Evolutionary conservation across 75 land plant species (phyloP).

Genomic region (Chamaecyparis obtusa): DNA sequence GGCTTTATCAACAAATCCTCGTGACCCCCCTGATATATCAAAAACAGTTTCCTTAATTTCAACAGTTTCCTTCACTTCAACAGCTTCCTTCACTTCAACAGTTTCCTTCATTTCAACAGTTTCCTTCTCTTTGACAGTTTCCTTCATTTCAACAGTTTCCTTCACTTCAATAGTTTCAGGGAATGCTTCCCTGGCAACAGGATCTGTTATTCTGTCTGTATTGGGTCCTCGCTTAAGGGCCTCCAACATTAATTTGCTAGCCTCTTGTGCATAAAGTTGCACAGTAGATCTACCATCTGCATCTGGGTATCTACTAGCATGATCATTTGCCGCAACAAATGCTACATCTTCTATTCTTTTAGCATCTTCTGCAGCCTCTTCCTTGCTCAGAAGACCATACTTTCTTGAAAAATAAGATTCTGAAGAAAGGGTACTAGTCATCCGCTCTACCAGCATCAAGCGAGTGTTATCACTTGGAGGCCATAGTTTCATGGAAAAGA

Average conservation of each 20-base stretch:
- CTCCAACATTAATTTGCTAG: constrained; percentile 82
- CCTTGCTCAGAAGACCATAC: constrained; percentile 58
- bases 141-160: constrained; percentile 18
- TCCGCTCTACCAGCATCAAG: constrained; percentile 55
- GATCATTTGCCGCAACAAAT: constrained; percentile 58
- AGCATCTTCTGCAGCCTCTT: constrained; percentile 68
- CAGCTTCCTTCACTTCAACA: constrained; percentile 4
- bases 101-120: constrained; percentile 12
- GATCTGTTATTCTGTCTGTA: not conserved
- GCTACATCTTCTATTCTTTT: constrained; percentile 61
- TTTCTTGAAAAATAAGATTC: constrained; percentile 64
- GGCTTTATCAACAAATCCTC: constrained; percentile 74
- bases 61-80: not conserved
- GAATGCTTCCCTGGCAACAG: not conserved
- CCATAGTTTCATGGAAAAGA: constrained; percentile 70
- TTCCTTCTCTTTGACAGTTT: not conserved
- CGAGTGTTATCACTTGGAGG: constrained; percentile 79
- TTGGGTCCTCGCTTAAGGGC: constrained; percentile 62
- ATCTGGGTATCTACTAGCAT: constrained; percentile 51
- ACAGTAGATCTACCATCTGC: constrained; percentile 78
- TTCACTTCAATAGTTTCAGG: not conserved
- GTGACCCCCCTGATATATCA: constrained; percentile 70
- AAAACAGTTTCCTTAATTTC: constrained; percentile 37
- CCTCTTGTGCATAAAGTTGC: constrained; percentile 92
- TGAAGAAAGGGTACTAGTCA: constrained; percentile 59